Evolutionary conservation across 1,284 basidiomycete genomes (phyloP), one percentile per base, ranked within the genome.

Genomic region (Xerocomus nothofagi): DNA sequence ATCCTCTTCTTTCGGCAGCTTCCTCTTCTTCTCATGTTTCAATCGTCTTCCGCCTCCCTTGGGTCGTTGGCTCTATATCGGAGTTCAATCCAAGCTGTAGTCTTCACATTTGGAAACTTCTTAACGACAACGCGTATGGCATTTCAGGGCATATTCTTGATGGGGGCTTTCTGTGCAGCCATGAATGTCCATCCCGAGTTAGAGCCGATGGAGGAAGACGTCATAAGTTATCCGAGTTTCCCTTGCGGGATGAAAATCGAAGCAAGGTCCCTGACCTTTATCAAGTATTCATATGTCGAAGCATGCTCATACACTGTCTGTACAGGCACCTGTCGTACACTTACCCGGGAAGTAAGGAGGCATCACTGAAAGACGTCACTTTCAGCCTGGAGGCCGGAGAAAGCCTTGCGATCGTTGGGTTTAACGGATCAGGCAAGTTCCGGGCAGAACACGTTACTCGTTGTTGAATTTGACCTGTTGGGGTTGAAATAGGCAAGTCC

Each of bases 341-440:
- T 5, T 93, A 92, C 69, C 88, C 88, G 12, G 88, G 86, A 27
- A 76, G 77, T 55, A 72, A 68, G 40, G 78, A 82, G 47, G 80
- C 86, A 26, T 82, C 85, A 27, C 67, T 93, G 42, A 74, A 71
- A 56, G 73, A 86, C 61, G 76, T 93, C 58, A 86, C 74, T 60
- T 81, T 93, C 57, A 75, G 73, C 21, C 72, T 93, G 37, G 71
- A 80, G 50, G 73, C 88, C 11, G 90, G 90, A 12, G 86, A 91
- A 70, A 84, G 77, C 21, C 77, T 93, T 41, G 91, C 91, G 9
- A 82, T 93, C 51, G 91, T 93, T 23, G 90, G 90, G 12, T 84
- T 81, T 63, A 89, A 89, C 67, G 86, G 87, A 53, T 89, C 86
- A 58, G 86, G 86, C 81, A 66, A 63, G 77, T 68, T 51, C 47